phyloP scores from a whole-genome alignment of 805 yeast species.

The Wickerhamomyces sydowiorum region DNA sequence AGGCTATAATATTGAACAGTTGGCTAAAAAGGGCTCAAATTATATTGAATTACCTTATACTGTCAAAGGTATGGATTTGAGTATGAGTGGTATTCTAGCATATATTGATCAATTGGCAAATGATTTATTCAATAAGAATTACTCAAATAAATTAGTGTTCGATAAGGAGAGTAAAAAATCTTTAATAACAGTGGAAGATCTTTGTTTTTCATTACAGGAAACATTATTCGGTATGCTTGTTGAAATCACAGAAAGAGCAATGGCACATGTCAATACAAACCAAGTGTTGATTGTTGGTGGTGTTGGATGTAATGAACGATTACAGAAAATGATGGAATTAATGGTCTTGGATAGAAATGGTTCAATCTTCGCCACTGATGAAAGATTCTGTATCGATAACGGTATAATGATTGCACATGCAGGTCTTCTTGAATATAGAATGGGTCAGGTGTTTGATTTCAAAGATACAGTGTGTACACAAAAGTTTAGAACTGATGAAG shows the following conservation, averaged over 20 bases:
- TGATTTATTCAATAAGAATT: conserved; percentile 50
- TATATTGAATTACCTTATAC: conserved; percentile 86
- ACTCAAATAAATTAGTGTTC: conserved; percentile 29
- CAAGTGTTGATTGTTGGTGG: conserved; percentile 97
- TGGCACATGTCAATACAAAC: conserved; percentile 90
- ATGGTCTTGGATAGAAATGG: conserved; percentile 93
- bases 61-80: conserved; percentile 96
- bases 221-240: conserved; percentile 93
- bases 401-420: conserved; percentile 99
- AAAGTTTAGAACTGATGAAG: conserved; percentile 92
- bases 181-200: conserved; percentile 70
- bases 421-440: conserved; percentile 78
- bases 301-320: conserved; percentile 89
- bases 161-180: conserved; percentile 35
- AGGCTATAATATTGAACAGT: conserved; percentile 92
- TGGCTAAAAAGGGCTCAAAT: conserved; percentile 64
- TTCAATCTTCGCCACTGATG: conserved; percentile 90
- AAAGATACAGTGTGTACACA: conserved; percentile 84
- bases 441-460: conserved; percentile 59
- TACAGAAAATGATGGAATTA: conserved; percentile 94
- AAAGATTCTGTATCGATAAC: conserved; percentile 93
- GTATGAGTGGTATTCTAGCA: conserved; percentile 94
- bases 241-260: conserved; percentile 95
- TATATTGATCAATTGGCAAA: conserved; percentile 76
- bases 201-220: conserved; percentile 91